Base-by-base conservation (phyloP, 2,329 filamentous ascomycete genomes). In the Alternaria triticina region DNA sequence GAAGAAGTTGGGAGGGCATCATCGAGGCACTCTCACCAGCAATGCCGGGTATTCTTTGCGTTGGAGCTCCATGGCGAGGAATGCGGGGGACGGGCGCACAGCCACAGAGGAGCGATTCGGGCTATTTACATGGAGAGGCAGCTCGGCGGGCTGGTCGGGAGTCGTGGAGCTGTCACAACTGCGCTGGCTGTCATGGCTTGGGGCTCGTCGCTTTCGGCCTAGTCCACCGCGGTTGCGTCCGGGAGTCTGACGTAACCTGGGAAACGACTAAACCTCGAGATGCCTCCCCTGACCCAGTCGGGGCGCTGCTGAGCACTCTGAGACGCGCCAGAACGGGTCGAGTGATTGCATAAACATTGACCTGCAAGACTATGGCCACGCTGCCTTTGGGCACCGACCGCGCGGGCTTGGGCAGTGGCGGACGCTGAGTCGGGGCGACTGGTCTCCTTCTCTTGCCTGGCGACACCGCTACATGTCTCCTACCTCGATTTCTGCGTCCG, bases 31-130 rank as follows among this genome's bases (percentile, higher is more conserved):
- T 66, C 64, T 70, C 91, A 97, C 95, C 90, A 97, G 90, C 88
- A 98, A 90, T 73, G 90, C 90, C 81, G 95, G 94, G 86, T 98
- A 98, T 82, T 97, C 95, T 81, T 91, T 87, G 82, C 94, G 89
- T 79, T 92, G 90, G 77, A 95, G 87, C 76, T 90, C 90, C 79
- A 83, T 83, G 68, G 70, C 69, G 68, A 63, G 54, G 61, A 57
- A 28, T 59, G 47, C 33, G 49, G 25, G 61, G 60, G 63, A 62
- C 62, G 61, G 68, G 74, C 71, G 71, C 74, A 71, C 71, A 71
- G 75, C 74, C 75, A 65, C 68, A 56, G 60, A 54, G 51, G 43
- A 61, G 66, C 67, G 55, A 62, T 56, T 65, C 52, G 66, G 62
- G 62, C 47, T 55, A 63, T 71, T 77, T 68, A 74, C 76, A 77